Conservation (phyloP, 2,329 filamentous ascomycete species). For the Phaeoacremonium minimum region DNA sequence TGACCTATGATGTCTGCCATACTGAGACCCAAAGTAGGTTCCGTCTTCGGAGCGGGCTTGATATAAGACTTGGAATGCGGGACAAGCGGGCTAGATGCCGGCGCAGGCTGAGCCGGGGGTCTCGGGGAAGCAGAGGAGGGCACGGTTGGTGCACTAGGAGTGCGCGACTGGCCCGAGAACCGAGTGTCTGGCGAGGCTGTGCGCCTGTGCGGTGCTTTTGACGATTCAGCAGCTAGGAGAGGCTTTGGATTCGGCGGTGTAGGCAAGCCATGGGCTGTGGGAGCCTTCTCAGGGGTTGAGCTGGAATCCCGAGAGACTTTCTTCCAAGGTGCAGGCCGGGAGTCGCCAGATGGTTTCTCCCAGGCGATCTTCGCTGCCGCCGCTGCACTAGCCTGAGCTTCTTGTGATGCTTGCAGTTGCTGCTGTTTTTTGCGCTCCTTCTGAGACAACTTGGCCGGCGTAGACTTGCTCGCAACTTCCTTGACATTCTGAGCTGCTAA, state of each 20-base stretch:
- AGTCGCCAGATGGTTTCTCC: slow-evolving; percentile 33
- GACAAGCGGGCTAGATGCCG: slow-evolving; percentile 33
- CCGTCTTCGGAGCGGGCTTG: slow-evolving; percentile 52
- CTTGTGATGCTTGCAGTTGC: slow-evolving; percentile 56
- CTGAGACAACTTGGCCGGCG: slow-evolving; percentile 70
- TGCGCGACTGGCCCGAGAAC: slow-evolving; percentile 52
- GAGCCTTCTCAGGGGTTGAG: background rate
- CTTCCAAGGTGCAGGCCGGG: slow-evolving; percentile 62
- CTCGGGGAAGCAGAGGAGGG: slow-evolving; percentile 7
- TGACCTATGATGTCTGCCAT: slow-evolving; percentile 87
- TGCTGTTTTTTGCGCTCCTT: slow-evolving; percentile 86
- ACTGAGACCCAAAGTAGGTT: slow-evolving; percentile 64
- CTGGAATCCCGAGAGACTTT: slow-evolving; percentile 42
- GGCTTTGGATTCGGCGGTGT: slow-evolving; percentile 32
- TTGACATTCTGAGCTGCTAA: slow-evolving; percentile 45
- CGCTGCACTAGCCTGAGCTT: slow-evolving; percentile 28
- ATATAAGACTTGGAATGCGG: slow-evolving; percentile 61
- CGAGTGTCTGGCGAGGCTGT: slow-evolving; percentile 60
- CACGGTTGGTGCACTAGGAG: slow-evolving; percentile 18
- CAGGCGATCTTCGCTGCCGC: slow-evolving; percentile 35
- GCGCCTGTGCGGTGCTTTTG: slow-evolving; percentile 35
- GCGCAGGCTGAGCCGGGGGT: slow-evolving; percentile 7
- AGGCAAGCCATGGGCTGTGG: background rate
- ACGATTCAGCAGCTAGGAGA: slow-evolving; percentile 36
- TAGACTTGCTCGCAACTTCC: slow-evolving; percentile 28